Conservation (phyloP, 2,329 filamentous ascomycete species). For the Geosmithia putterillii region DNA sequence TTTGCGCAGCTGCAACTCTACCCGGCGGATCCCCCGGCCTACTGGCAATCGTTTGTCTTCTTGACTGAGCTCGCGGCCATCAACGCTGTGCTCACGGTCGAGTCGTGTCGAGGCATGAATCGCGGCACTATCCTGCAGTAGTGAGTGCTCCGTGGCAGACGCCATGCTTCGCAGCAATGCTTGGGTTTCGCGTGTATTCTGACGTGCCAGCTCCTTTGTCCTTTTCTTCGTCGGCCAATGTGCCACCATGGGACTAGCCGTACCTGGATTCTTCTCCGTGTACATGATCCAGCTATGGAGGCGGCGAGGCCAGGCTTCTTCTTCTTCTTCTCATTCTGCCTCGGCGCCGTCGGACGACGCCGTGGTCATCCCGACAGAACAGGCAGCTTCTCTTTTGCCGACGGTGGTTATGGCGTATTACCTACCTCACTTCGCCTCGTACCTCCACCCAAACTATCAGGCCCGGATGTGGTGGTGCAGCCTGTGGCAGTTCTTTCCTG, state of each 20-base stretch:
- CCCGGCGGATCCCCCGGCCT: constrained; percentile 6
- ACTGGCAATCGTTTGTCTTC: constrained; percentile 15
- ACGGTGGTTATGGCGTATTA: constrained; percentile 8
- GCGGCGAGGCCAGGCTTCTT: background rate
- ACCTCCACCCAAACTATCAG: constrained; percentile 9
- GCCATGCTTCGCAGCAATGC: background rate
- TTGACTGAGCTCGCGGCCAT: constrained; percentile 13
- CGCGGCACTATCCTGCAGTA: constrained; percentile 7
- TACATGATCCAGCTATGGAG: constrained; percentile 1
- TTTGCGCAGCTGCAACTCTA: constrained; percentile 13
- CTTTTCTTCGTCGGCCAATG: constrained; percentile 10
- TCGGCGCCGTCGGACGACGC: constrained; percentile 1
- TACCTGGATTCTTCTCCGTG: constrained; percentile 5
- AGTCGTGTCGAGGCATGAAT: constrained; percentile 9
- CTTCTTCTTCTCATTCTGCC: no score
- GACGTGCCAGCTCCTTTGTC: constrained; percentile 7
- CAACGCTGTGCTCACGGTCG: constrained; percentile 12
- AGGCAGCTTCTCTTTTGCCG: constrained; percentile 8
- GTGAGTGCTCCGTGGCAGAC: constrained; percentile 6
- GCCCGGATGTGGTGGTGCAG: constrained; percentile 15
- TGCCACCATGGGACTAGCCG: constrained; percentile 8
- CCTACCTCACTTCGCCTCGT: constrained; percentile 7
- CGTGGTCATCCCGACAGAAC: constrained; percentile 3
- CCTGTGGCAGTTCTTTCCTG: constrained; percentile 16
- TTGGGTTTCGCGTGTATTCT: background rate